Base-by-base conservation (phyloP, 2,329 filamentous ascomycete genomes). In the Xylariaceae sp. region DNA sequence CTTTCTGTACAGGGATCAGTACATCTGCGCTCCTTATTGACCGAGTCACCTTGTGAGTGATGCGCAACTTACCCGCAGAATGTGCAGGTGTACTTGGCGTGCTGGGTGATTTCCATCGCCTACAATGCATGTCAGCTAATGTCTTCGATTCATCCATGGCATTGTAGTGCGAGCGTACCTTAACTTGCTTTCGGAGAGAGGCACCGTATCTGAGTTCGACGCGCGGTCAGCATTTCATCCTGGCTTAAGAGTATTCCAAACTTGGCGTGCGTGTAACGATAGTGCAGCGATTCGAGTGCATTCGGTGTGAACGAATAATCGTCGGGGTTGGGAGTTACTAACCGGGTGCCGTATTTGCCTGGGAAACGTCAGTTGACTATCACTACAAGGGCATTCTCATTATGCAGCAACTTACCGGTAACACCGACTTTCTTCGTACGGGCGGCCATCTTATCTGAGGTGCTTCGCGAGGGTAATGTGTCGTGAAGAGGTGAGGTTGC, bases 61-160 rank as follows among this genome's bases (percentile, higher is more conserved):
- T 26, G n/a, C 22, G 22, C 22, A 6, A 26, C 22, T 26, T 26
- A 26, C 22, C 22, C 91, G 82, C 89, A 95, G 87, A 97, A 98
- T 57, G 90, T 91, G 84, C 50, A 52, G 33, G 40, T 45, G 43
- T 96, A 97, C 72, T 86, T 86, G 77, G 89, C 89, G 81, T 98
- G 93, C 76, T 97, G 93, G 65, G 88, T 87, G 72, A 97, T 87
- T 85, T 97, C 93, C 86, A 96, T 95, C 87, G 96, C 96, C 22
- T 26, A 26, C 22, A 26, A n/a, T 11, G 11, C 6, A 26, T 26
- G 11, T 26, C 22, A 26, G 22, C 22, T 6, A 6, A 26, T 26
- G 22, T 11, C 22, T 6, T 26, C 6, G 6, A 6, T 6, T 26
- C 11, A 26, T 26, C 22, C 6, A 6, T 26, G 22, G 22, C 6